These are phyloP conservation scores for Harringtonia aguacate DNA, from an alignment of 2,329 filamentous ascomycete species.

Conservation along the genomic window DNA sequence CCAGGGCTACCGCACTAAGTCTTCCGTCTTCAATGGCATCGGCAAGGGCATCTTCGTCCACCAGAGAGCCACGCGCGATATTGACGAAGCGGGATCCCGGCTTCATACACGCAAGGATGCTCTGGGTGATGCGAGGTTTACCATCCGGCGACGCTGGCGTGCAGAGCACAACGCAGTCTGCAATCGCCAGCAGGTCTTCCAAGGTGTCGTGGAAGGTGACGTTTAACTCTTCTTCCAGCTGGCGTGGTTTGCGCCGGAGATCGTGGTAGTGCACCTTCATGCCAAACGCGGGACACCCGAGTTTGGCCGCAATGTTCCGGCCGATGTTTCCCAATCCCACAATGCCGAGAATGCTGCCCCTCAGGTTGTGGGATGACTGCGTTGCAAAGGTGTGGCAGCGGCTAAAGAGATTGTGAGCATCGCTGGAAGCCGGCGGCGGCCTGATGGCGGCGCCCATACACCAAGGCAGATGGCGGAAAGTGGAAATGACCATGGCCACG, in stretches of 20 bases:
- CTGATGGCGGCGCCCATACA: slow-evolving; percentile 35
- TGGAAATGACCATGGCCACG: slow-evolving; percentile 56
- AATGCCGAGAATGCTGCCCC: slow-evolving; percentile 49
- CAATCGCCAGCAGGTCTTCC: slow-evolving; percentile 35
- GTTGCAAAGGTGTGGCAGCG: slow-evolving; percentile 52
- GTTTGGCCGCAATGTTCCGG: slow-evolving; percentile 49
- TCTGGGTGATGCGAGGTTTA: slow-evolving; percentile 34
- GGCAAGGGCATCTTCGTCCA: slow-evolving; percentile 54
- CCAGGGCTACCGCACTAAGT: slow-evolving; percentile 45
- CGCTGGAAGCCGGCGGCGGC: slow-evolving; percentile 29
- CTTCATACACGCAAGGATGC: slow-evolving; percentile 39
- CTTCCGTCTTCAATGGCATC: slow-evolving; percentile 42
- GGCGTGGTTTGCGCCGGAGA: slow-evolving; percentile 34
- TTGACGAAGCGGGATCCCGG: slow-evolving; percentile 51
- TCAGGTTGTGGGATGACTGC: slow-evolving; percentile 51
- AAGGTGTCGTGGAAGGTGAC: slow-evolving; percentile 42
- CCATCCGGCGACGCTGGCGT: slow-evolving; percentile 40
- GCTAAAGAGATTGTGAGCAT: slow-evolving; percentile 27
- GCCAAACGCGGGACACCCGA: slow-evolving; percentile 31
- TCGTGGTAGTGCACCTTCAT: slow-evolving; percentile 60
- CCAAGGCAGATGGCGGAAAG: slow-evolving; percentile 59
- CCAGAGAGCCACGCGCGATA: slow-evolving; percentile 51
- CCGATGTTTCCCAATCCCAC: slow-evolving; percentile 61
- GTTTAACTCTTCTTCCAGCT: slow-evolving; percentile 27
- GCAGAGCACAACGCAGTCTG: slow-evolving; percentile 54